Base-by-base conservation (phyloP, 2,329 filamentous ascomycete species). In the Beauveria varroae region DNA sequence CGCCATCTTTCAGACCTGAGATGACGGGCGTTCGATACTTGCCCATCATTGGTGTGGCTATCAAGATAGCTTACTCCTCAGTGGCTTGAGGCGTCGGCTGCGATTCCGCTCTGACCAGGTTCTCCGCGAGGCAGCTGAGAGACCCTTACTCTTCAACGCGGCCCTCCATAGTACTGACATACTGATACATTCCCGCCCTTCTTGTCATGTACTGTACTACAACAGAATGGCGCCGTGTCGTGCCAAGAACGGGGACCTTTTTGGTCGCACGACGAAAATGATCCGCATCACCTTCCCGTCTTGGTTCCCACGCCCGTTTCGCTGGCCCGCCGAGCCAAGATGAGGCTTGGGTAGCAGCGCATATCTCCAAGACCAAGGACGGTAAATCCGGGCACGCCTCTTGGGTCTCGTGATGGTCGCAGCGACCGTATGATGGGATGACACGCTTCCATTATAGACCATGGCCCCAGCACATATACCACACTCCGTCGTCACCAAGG, bases 221-320 rank as follows among this genome's bases (percentile, higher is more conserved):
- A 47, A 18, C 8, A 26, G 24, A 3, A 34, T 30, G 24, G 41
- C 26, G 41, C 10, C 40, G 40, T 7, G 24, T 10, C 37, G 18
- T 44, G 37, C 22, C 46, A 49, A 14, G 5, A 28, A 24, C 22
- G 10, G 20, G 20, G n/a, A 54, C 14, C 24, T 6, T 22, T 5
- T 7, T 12, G 18, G 44, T 50, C 26, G 30, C 41, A 41, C 55
- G 46, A 41, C 20, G n/a, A 37, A 1, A 26, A 30, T 43, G 16
- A 3, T 20, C 14, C 44, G 24, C 56, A 59, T 59, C 47, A 59
- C 56, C 56, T 59, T 59, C 56, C 56, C 20, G 24, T 52, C 14
- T 52, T 12, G 56, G 47, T 40, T 8, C 26, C 14, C 20, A 24
- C 30, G 12, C 28, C 55, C 55, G 54, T 47, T 18, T 47, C 6